Evolutionary conservation across 495 filamentous ascomycete genomes (phyloP), one percentile per base, ranked within the genome.

Genomic region (Aspergillus bertholletiae): DNA sequence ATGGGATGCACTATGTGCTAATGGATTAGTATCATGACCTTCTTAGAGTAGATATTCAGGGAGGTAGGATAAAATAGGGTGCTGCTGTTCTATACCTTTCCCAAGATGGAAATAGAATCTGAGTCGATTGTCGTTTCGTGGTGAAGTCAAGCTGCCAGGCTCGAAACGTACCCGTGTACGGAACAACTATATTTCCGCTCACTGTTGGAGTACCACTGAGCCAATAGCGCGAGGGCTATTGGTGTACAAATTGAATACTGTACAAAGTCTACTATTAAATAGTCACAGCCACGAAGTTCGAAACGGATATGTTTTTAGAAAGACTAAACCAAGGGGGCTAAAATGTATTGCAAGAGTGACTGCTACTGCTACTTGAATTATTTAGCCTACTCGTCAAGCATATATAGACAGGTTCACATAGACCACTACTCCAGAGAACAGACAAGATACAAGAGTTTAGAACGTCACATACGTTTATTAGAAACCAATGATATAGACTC

Each of bases 1-100:
- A 44, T 68, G 65, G 45, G 18, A 22, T 53, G 63, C 48, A 67
- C 65, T 53, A 61, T 68, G 56, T 30, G 41, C 41, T 12, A 32
- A 47, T 34, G 43, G 53, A 48, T 59, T 41, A 53, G 50, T 37
- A n/a, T 37, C 34, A n/a, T n/a, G 13, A 15, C 15, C 2, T 37
- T n/a, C 34, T 11, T 2, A 37, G 13, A 5, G 13, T 37, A 12
- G 13, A n/a, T 37, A 37, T 7, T 12, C 13, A 37, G 13, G 15
- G 13, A n/a, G 5, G 5, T 37, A 3, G 11, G 17, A 11, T 1
- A 15, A n/a, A n/a, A 37, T 5, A 3, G 34, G 2, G 34, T 5
- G 5, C 2, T 37, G 15, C 9, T 7, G 18, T 5, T 2, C 4
- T 45, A 46, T 48, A 57, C 54, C 23, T 52, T 41, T 47, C 32